phyloP scores from a whole-genome alignment of 2,329 filamentous ascomycete genomes.

The Biscogniauxia marginata region DNA sequence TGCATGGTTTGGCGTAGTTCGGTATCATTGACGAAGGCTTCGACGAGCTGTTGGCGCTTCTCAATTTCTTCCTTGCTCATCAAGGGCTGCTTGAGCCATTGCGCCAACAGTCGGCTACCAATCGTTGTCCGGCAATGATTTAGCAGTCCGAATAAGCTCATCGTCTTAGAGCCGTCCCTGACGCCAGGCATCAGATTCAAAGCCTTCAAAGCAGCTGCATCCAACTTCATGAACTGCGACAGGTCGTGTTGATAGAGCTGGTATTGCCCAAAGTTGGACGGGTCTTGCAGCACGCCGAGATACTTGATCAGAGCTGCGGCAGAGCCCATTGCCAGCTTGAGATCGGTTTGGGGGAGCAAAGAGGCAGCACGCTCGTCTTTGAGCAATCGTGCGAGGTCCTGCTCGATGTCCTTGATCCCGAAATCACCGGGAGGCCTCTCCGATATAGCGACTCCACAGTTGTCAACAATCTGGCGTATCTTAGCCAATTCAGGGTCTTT shows the following conservation, averaged over 20 bases:
- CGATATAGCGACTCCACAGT: conserved; percentile 85
- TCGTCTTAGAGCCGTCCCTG: conserved; percentile 91
- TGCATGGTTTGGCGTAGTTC: conserved; percentile 94
- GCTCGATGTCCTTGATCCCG: conserved; percentile 87
- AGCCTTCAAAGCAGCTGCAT: conserved; percentile 89
- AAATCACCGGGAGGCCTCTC: conserved; percentile 78
- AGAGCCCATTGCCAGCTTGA: conserved; percentile 95
- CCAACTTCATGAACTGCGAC: conserved; percentile 96
- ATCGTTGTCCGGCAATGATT: conserved; percentile 98
- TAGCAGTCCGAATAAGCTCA: conserved; percentile 91
- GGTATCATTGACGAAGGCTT: conserved; percentile 90
- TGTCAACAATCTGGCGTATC: conserved; percentile 84
- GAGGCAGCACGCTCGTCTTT: conserved; percentile 80
- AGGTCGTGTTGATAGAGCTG: conserved; percentile 96
- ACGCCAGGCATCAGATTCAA: conserved; percentile 96
- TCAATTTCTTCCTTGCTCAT: conserved; percentile 91
- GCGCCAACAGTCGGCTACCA: conserved; percentile 82
- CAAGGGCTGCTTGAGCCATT: conserved; percentile 96
- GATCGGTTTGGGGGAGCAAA: conserved; percentile 81
- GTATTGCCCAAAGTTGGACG: conserved; percentile 95
- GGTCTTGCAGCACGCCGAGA: conserved; percentile 82
- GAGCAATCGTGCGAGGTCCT: conserved; percentile 83
- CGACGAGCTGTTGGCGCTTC: conserved; percentile 87
- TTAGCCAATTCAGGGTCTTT: conserved; percentile 89
- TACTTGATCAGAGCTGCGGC: conserved; percentile 94